Evolutionary conservation across 371 early-diverging fungal genomes (phyloP), one percentile per base, ranked within the genome.

Genomic region (Rhizopus microsporus): DNA sequence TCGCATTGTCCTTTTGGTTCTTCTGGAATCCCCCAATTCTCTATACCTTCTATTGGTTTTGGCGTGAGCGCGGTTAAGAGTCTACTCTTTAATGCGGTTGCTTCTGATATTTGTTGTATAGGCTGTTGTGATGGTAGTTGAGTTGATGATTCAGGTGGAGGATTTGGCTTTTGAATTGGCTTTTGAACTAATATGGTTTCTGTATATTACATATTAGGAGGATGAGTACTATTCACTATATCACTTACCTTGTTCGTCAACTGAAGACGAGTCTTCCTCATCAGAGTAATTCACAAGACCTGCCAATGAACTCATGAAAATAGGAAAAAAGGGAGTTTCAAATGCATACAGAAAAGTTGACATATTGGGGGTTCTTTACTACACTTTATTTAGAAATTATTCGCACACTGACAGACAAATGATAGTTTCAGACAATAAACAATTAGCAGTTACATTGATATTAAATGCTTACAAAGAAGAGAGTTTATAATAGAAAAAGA

Each of bases 1-100:
- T 87, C 78, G 31, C 79, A 75, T 23, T 72, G 70, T 0, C 72
- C 69, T 12, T 58, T 46, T 7, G 83, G 77, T 47, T 78, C 78
- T 5, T 82, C 71, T 5, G 80, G 82, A n/a, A 85, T 76, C 5
- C 68, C 77, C 72, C 74, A 75, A 42, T 83, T 71, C 0, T 75
- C 71, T 1, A 75, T 65, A n/a, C 72, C 71, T 15, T 63, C 65
- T n/a, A 78, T 64, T 23, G 79, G 74, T 54, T 67, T 67, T 5
- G 79, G 63, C 10, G 58, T 56, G 8, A 75, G 52, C 10, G 65
- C 56, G 8, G 57, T 54, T 40, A 65, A 60, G 30, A 69, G 54
- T 33, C 63, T 43, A 17, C 32, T 56, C 7, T 42, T 33, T 13
- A 29, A 51, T 16, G 39, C n/a, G 6, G 34, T 34, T 15, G 43